phyloP scores from a whole-genome alignment of 805 yeast species.

The Kluyveromyces dobzhanskii region DNA sequence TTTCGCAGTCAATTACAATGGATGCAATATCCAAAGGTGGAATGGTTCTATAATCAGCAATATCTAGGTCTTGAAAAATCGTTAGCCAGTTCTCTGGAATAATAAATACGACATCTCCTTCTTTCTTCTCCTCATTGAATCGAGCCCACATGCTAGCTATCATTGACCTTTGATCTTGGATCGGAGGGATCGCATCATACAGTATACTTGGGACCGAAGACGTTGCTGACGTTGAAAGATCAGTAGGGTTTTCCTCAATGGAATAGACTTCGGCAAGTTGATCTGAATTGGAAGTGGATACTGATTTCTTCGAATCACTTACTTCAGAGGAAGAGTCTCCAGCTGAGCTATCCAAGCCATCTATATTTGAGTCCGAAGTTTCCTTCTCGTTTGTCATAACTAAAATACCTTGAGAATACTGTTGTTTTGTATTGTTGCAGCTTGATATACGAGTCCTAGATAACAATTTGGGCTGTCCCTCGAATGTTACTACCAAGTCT shows the following conservation, averaged over 20 bases:
- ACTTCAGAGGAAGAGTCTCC: no score
- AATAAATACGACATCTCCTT: slow-evolving; percentile 43
- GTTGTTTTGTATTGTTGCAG: no score
- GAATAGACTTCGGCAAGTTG: no score
- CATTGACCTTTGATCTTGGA: slow-evolving; percentile 16
- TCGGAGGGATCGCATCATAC: slow-evolving; percentile 5
- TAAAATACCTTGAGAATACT: no score
- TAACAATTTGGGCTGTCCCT: no score
- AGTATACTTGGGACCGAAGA: background rate
- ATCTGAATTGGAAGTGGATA: no score
- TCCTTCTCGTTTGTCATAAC: background rate
- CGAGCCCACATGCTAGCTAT: slow-evolving; percentile 11
- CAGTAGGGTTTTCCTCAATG: no score
- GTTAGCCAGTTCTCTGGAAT: slow-evolving; percentile 41
- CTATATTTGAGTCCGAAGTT: no score
- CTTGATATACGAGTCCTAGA: no score
- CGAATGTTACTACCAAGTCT: no score
- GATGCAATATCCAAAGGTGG: slow-evolving; percentile 41
- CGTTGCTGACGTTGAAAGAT: background rate
- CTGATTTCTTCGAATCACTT: no score
- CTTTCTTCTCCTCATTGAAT: slow-evolving; percentile 19
- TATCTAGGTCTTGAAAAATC: slow-evolving; percentile 30
- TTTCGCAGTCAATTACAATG: slow-evolving; percentile 39
- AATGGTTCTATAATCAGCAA: slow-evolving; percentile 24
- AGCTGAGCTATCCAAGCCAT: no score